Evolutionary conservation across 2,329 filamentous ascomycete genomes (phyloP).

Genomic region (Penicillium sclerotigenum): DNA sequence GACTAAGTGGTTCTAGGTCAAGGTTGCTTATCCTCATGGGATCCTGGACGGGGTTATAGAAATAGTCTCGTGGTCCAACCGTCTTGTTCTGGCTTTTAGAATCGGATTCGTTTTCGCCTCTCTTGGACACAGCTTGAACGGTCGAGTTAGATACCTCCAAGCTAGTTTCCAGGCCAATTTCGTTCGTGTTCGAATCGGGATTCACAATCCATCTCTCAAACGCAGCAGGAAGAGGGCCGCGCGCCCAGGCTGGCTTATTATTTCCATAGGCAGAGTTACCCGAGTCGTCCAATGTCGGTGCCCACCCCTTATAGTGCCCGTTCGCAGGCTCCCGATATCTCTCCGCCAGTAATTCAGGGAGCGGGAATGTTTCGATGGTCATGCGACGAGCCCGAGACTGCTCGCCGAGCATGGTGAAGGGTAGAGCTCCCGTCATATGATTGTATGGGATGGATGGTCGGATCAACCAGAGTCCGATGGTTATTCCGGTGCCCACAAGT

Average conservation of each 20-base stretch:
- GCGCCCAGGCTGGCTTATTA: conserved; percentile 23
- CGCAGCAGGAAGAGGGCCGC: conserved; percentile 23
- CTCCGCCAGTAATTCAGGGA: conserved; percentile 22
- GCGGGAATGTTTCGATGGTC: conserved; percentile 22
- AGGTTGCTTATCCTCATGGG: conserved; percentile 31
- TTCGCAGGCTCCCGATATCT: conserved; percentile 22
- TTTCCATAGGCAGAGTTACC: conserved; percentile 8
- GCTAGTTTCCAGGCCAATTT: background rate
- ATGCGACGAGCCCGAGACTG: conserved; percentile 5
- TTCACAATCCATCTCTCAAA: conserved; percentile 26
- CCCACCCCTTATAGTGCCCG: conserved; percentile 32
- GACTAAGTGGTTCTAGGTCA: conserved; percentile 22
- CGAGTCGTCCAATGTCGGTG: conserved; percentile 17
- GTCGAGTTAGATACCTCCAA: background rate
- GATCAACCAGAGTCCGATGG: conserved; percentile 20
- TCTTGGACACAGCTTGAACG: background rate
- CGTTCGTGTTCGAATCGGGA: background rate
- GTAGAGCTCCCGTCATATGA: conserved; percentile 30
- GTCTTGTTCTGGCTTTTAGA: background rate
- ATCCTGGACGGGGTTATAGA: conserved; percentile 29
- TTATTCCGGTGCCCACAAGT: conserved; percentile 9
- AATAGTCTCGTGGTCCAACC: conserved; percentile 9
- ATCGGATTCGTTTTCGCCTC: background rate
- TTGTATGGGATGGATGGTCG: conserved; percentile 29
- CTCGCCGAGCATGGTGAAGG: conserved; percentile 23